These are phyloP conservation scores for Beauveria australis DNA, from an alignment of 2,329 filamentous ascomycete species.

Conservation along the genomic window DNA sequence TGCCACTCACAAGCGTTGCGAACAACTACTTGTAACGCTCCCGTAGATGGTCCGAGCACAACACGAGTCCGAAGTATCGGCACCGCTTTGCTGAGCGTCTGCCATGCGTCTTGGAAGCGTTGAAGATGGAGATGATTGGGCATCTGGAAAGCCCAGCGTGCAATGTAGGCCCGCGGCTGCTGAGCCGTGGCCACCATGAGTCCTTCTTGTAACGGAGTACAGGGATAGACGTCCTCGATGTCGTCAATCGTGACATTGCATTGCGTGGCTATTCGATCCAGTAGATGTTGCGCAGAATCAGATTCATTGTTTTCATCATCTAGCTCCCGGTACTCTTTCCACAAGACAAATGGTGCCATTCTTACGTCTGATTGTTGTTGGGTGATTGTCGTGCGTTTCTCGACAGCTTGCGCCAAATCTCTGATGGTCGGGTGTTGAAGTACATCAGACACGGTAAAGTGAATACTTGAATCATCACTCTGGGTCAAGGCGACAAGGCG, in stretches of 20 bases:
- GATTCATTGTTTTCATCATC: background rate
- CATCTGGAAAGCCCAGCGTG: background rate
- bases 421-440: background rate
- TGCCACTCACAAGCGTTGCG: background rate
- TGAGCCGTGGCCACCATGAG: constrained; percentile 10
- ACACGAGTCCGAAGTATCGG: background rate
- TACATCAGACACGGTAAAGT: background rate
- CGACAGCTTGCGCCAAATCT: constrained; percentile 7
- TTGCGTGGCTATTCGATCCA: background rate
- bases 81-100: background rate
- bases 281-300: background rate
- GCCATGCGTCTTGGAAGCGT: background rate
- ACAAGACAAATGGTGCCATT: constrained; percentile 1
- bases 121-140: background rate
- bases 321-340: background rate
- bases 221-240: constrained; percentile 11
- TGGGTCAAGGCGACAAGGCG: background rate
- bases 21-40: background rate
- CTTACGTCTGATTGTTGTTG: background rate
- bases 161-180: background rate
- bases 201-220: constrained; percentile 10
- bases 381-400: background rate
- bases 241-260: background rate
- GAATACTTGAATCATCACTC: background rate
- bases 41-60: background rate